Base-by-base conservation (phyloP, 306 rosid species). In the Fragaria nilgerrensis region DNA sequence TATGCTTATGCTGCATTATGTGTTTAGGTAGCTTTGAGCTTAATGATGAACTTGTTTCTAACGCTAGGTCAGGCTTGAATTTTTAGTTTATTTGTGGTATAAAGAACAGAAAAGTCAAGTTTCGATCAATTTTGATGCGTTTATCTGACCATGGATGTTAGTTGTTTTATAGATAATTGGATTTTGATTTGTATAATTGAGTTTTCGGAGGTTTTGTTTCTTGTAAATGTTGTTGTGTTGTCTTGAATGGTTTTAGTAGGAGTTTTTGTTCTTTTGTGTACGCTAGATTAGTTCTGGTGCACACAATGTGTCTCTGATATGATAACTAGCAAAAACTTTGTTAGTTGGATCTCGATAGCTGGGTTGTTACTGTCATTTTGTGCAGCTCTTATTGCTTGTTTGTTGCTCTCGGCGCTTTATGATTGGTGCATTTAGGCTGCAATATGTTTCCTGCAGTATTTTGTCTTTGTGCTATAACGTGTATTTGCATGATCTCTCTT, bases 21-120 rank as follows among this genome's bases (percentile, higher is more conserved):
- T 55, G 34, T 5, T 29, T 52, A 11, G 55, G 37, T 73, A 73
- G 55, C 16, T 56, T 80, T 29, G 48, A 56, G 25, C 71, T 68
- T 45, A 5, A 36, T 19, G 49, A 45, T 71, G 15, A n/a, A 20
- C 36, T 50, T 61, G 7, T 47, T 5, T 27, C 6, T 53, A 22
- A 3, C 23, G 23, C 45, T 52, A 56, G 62, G 41, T 63, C 41
- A 16, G 23, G 32, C 10, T 78, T 36, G 43, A 2, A n/a, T 23
- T 9, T 61, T 17, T 10, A 19, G 73, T 49, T 41, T 37, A 14
- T 7, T 20, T 69, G 59, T 45, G 62, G 63, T 69, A 0, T 78
- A 4, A 25, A 34, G 63, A n/a, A 74, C 29, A 2, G 11, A 3
- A 56, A 45, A 15, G 15, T 48, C 3, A 48, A 29, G 36, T 66